Base-by-base conservation (phyloP, 176 grass and related monocot genomes). In the Oryza longistaminata region DNA sequence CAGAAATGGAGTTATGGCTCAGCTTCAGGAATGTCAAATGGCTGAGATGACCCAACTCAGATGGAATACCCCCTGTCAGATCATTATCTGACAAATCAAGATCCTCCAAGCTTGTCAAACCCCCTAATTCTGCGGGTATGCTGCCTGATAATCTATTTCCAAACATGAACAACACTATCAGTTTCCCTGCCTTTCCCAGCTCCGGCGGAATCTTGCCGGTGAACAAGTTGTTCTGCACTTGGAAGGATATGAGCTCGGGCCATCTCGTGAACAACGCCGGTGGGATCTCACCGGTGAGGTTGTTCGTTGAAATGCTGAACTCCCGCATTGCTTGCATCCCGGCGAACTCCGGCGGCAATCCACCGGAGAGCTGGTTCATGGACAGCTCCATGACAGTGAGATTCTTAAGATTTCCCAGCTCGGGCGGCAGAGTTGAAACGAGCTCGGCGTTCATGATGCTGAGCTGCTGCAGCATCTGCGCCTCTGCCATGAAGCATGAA, bases 181-280 rank as follows among this genome's bases (percentile, higher is more conserved):
- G 29, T 27, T 90, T 87, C 50, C 73, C 77, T 1, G 70, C 74
- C 48, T 76, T 76, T 19, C 90, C 82, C 21, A 94, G 11, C 72
- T 91, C 83, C 5, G 66, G 66, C 0, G 92, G 83, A n/a, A 94
- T 81, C 31, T 1, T 9, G 0, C 92, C 84, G 1, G 0, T 37
- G 11, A 94, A 49, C 0, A 13, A 65, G 25, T 91, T 89, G 3
- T 0, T 81, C 68, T 87, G 86, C 27, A 34, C 66, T 61, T 94
- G 90, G 76, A 94, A 94, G 0, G 90, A 94, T 72, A 92, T 83
- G 14, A 94, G 84, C 60, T 94, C 68, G 8, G 87, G 85, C 92
- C 90, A 94, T 48, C n/a, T 73, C 29, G 44, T 14, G 85, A 92
- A 92, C 27, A 88, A 74, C 22, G 0, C 1, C 9, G 74, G 55